These are phyloP conservation scores for Schizothecium vesticola DNA, from an alignment of 495 filamentous ascomycete genomes.

Conservation along the genomic window DNA sequence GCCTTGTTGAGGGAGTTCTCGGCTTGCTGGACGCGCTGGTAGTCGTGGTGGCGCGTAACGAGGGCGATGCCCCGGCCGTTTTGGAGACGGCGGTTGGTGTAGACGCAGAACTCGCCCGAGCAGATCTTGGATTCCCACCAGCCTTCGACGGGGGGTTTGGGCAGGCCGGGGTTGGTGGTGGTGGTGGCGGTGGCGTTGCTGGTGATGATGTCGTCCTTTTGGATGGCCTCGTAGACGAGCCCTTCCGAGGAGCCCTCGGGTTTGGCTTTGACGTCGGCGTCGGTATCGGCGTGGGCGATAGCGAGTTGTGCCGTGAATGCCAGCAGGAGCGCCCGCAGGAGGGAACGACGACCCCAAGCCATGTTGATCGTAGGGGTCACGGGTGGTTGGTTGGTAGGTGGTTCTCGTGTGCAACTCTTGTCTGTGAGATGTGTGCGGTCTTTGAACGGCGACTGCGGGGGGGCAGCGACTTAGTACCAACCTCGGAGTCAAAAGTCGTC, in stretches of 20 bases:
- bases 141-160: slow-evolving; percentile 16
- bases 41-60: slow-evolving; percentile 23
- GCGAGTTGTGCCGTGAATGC: slow-evolving; percentile 8
- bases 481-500: background rate
- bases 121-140: slow-evolving; percentile 31
- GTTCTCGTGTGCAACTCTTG: background rate
- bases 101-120: slow-evolving; percentile 30
- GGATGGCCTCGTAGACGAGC: slow-evolving; percentile 26
- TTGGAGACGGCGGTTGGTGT: slow-evolving; percentile 26
- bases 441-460: background rate
- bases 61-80: slow-evolving; percentile 25
- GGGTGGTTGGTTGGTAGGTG: background rate
- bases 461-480: background rate
- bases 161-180: background rate
- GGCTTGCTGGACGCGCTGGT: slow-evolving; percentile 20
- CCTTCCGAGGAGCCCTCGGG: slow-evolving; percentile 15
- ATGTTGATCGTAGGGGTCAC: slow-evolving; percentile 4
- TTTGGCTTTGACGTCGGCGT: slow-evolving; percentile 6
- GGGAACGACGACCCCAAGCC: slow-evolving; percentile 16
- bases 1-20: slow-evolving; percentile 22
- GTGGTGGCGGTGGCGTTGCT: slow-evolving; percentile 22
- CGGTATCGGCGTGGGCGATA: slow-evolving; percentile 4
- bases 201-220: slow-evolving; percentile 22
- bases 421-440: background rate
- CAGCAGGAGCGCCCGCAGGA: slow-evolving; percentile 17